Evolutionary conservation across 2,329 filamentous ascomycete genomes (phyloP), one percentile per base, ranked within the genome.

Genomic region (Herpotrichia juniperi): DNA sequence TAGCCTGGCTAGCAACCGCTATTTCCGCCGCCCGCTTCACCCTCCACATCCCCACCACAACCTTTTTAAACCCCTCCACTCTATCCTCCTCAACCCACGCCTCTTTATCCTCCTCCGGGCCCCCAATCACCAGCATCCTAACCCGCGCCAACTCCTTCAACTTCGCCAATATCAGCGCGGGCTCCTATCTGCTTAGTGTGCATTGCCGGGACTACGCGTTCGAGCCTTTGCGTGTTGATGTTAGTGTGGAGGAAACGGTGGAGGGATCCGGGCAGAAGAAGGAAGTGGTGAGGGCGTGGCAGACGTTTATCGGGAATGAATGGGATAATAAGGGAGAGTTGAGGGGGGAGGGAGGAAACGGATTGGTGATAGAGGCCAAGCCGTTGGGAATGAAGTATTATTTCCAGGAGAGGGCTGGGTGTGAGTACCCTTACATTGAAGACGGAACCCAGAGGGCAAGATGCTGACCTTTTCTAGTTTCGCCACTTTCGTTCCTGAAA

Each of bases 291-390:
- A 76, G 81, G 35, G 87, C 87, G 24, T 94, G 90, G 88, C 90
- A 93, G 79, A 96, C 91, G 22, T 96, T 87, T 71, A 81, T 91
- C 42, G 92, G 91, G 0, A 93, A 96, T 65, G 90, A 94, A 62
- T 97, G 93, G 92, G 86, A 81, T 16, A 96, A 96, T 71, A 89
- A 86, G 67, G 93, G 93, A 14, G 88, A 89, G 76, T 80, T 72
- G 40, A 77, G 81, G 45, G 77, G 73, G 19, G 74, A 76, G 26
- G 67, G 66, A 46, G 67, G 66, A 12, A 80, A 79, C 40, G 76
- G 72, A 7, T 77, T 78, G 22, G 79, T 93, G 17, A 49, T 73
- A 37, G 83, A 89, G 55, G 81, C 89, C 3, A 82, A 82, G 66
- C 80, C 84, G 1, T 50, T 88, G 35, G 86, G 80, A 5, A 70